phyloP scores from a whole-genome alignment of 2,329 filamentous ascomycete genomes.

The Magnaporthiopsis poae region DNA sequence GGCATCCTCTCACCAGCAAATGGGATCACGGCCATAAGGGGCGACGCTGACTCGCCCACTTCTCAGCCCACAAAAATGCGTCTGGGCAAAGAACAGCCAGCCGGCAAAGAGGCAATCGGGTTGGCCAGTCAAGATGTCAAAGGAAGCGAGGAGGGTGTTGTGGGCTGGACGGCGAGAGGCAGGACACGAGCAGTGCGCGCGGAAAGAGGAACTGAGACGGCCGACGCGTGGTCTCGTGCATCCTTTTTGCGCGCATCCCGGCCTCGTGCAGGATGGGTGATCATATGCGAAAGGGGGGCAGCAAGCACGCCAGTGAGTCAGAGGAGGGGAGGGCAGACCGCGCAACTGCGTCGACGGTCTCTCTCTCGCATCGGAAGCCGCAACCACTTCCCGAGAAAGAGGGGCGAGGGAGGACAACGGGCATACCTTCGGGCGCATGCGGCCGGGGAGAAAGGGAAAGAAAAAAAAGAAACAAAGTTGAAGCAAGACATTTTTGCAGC shows the following conservation, averaged over 20 bases:
- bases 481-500: background rate
- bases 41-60: background rate
- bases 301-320: background rate
- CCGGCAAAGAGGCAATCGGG: background rate
- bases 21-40: background rate
- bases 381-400: background rate
- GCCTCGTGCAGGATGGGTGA: background rate
- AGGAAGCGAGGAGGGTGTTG: background rate
- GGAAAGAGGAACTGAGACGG: background rate
- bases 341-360: background rate
- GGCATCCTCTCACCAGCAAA: background rate
- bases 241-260: too few species aligned
- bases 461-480: background rate
- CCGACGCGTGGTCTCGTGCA: background rate
- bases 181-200: background rate
- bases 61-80: background rate
- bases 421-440: background rate
- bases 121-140: background rate
- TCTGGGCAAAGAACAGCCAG: background rate
- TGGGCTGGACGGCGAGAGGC: background rate
- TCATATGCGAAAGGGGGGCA: background rate
- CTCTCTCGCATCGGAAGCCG: background rate
- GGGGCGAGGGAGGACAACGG: background rate
- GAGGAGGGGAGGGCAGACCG: background rate
- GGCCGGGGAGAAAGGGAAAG: background rate